Evolutionary conservation across 2,329 filamentous ascomycete species (phyloP), one percentile per base, ranked within the genome.

Genomic region (Neofusicoccum parvum): DNA sequence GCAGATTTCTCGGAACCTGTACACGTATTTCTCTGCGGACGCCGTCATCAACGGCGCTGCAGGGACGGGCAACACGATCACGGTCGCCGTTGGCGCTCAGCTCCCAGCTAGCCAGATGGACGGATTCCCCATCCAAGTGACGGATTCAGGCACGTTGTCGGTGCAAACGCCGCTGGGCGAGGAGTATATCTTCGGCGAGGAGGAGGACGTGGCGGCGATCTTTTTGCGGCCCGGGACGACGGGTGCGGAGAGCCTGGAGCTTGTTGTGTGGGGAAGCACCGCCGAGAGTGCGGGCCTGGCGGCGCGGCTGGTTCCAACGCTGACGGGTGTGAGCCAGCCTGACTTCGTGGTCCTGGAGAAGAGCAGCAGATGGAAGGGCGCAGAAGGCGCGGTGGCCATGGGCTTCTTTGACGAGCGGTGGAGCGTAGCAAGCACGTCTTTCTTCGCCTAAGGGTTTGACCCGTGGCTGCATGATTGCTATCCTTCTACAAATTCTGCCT

Each of bases 1-100:
- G 4, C 85, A 87, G 68, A 79, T 86, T 46, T 84, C 85, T 32
- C 81, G 84, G 37, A 87, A 87, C 69, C 75, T 88, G 3, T 79
- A 83, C 67, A 85, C 87, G 70, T 88, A 88, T 70, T 86, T 85
- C 72, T 80, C 76, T 58, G 85, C 85, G 17, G 85, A 87, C 69
- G 76, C 82, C 1, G 69, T 75, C 7, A 80, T 86, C 56, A 60
- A 74, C 6, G 64, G 70, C 12, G 10, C 32, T 1, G 36, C 49
- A 60, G 14, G 15, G 17, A 10, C 46, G 48, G 82, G 83, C 15
- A 87, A 86, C 70, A 65, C 82, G 9, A 80, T 87, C 58, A 77
- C 74, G 32, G 65, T 80, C 41, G 73, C 69, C 3, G 71, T 78
- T 4, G 76, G 75, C 32, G 58, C 65, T 4, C 67, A 71, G 14